Evolutionary conservation across 2,329 filamentous ascomycete species (phyloP), one percentile per base, ranked within the genome.

Genomic region (Didymella lethalis): DNA sequence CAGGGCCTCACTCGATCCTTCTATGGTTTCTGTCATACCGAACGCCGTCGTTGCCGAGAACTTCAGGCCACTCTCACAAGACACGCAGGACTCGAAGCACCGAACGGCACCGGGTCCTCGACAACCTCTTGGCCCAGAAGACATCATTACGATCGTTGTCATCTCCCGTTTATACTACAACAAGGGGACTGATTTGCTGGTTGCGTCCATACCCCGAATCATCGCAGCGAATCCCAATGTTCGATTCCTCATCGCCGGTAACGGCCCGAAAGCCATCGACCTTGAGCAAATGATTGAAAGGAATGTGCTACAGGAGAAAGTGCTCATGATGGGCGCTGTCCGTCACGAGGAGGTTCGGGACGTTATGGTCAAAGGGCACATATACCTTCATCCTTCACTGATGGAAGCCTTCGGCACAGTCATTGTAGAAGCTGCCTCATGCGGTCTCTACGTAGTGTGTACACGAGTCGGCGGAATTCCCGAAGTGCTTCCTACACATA

Each of bases 131-230:
- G 90, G 91, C 0, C 91, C 93, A 0, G 85, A 92, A 64, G 94
- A 97, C 69, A 90, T 88, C 11, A 94, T 99, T 70, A 97, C 93
- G 7, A 97, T 99, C 58, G 92, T 99, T 1, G 94, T 99, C 20
- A 96, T 99, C 62, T 97, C 93, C 8, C 92, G 95, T 20, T 87
- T 99, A 1, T 99, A 98, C 79, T 98, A 98, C 79, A 99, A 99
- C 79, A 99, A 99, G 77, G 95, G 95, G 59, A 98, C 92, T 1
- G 96, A 99, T 75, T 86, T 99, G 0, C 85, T 99, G n/a, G 97
- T 97, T 25, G 95, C 94, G 11, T 92, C 93, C 4, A 96, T 99
- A 53, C 95, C 95, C 0, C 89, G 93, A 47, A 97, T 99, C 52
- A 85, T 98, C 28, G 90, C 92, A 48, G 87, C 88, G 14, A 91